phyloP scores from a whole-genome alignment of 2,329 filamentous ascomycete genomes.

The Colletotrichum somersetense region DNA sequence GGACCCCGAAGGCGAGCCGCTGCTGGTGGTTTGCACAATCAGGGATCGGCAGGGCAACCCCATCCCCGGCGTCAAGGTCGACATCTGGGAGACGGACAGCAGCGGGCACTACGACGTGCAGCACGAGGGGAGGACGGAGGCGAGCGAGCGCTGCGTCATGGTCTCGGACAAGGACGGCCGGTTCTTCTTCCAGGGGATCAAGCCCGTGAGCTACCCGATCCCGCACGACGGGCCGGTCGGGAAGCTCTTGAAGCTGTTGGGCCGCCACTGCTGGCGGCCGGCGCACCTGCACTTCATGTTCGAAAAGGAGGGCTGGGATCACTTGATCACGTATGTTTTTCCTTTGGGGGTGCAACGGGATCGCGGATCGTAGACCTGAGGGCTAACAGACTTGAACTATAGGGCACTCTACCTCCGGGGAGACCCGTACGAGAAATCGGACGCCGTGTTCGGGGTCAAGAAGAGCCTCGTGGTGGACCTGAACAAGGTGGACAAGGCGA shows the following conservation, averaged over 20 bases:
- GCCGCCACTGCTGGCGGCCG: conserved; percentile 83
- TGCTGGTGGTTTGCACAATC: conserved; percentile 76
- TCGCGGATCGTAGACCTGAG: neutral
- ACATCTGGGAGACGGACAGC: conserved; percentile 85
- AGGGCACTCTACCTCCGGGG: conserved; percentile 82
- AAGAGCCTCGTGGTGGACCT: conserved; percentile 79
- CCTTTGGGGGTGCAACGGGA: neutral
- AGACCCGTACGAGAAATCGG: conserved; percentile 85
- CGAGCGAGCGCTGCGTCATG: conserved; percentile 65
- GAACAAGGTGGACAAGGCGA: conserved; percentile 63
- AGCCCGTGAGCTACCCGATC: conserved; percentile 88
- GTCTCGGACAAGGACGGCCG: conserved; percentile 46
- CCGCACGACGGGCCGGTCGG: conserved; percentile 88
- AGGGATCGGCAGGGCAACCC: conserved; percentile 72
- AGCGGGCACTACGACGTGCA: conserved; percentile 83
- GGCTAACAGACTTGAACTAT: neutral
- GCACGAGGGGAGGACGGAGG: conserved; percentile 66
- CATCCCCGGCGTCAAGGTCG: conserved; percentile 73
- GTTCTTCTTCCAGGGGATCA: conserved; percentile 89
- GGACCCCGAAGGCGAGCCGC: conserved; percentile 73
- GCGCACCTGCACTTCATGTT: conserved; percentile 93
- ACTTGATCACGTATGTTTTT: conserved; percentile 80
- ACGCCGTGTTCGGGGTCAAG: conserved; percentile 91
- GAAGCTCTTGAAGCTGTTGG: conserved; percentile 72
- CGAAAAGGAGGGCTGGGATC: conserved; percentile 81